phyloP scores from a whole-genome alignment of 345 rosid species.

The Erodium maritimum region DNA sequence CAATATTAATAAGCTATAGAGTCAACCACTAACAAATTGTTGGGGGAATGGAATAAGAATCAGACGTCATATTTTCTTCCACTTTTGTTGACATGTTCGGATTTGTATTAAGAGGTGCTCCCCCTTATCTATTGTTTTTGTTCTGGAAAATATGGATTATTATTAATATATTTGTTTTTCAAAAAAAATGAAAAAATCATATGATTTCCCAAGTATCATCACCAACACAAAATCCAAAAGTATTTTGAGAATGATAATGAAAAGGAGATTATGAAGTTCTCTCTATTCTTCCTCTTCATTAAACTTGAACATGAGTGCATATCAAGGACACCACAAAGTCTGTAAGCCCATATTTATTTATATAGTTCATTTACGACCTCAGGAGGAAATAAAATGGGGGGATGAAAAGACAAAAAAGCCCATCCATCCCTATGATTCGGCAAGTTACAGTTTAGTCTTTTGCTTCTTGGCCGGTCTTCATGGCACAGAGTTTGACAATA shows the following conservation, averaged over 20 bases:
- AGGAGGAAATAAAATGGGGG: conserved; percentile 2
- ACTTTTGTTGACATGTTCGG: no score
- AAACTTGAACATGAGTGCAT: not conserved
- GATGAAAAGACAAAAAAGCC: conserved; percentile 13
- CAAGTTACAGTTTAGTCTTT: not conserved
- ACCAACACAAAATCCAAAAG: not conserved
- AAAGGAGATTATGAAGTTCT: not conserved
- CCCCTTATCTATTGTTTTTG: no score
- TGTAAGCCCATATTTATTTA: not conserved
- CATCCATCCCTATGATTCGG: conserved; percentile 2
- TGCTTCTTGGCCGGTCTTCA: conserved; percentile 18
- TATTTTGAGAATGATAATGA: not conserved
- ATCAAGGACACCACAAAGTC: not conserved
- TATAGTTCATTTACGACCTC: not conserved
- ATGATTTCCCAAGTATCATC: not conserved
- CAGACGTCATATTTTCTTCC: conserved; percentile 9
- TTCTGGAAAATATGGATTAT: no score
- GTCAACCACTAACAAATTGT: conserved; percentile 1
- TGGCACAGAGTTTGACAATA: conserved; percentile 10
- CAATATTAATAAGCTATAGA: no score
- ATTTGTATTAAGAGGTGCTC: no score
- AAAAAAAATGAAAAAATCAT: no score
- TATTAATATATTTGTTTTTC: no score
- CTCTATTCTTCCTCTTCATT: no score
- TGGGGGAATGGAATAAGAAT: conserved; percentile 11